A percentile compares a stretch with the other conserved stretches of the same genome.
phyloP scores from a whole-genome alignment of 1,139 yeast species.

The Yamadazyma triangularis region DNA sequence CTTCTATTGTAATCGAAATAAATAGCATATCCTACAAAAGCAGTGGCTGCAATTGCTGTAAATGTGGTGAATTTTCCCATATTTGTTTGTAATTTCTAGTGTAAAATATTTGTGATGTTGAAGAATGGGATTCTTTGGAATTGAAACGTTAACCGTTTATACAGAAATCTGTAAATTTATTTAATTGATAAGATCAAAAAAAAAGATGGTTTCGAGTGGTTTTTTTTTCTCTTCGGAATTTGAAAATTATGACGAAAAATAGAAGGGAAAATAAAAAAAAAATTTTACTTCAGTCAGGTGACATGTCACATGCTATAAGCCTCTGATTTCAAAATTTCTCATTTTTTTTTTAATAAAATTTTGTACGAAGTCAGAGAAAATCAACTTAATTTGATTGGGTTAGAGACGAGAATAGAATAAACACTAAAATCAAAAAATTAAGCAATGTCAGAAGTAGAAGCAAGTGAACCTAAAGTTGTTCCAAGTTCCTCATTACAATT shows the following conservation, averaged over 20 bases:
- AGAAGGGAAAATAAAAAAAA: no score
- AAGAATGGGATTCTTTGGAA: background rate
- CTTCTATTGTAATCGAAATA: conserved; percentile 94
- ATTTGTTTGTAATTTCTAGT: conserved; percentile 3
- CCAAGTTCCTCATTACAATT: conserved; percentile 40
- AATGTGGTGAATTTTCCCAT: conserved; percentile 45
- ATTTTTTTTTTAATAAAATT: no score
- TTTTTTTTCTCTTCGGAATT: no score
- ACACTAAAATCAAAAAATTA: no score
- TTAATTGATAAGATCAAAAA: no score
- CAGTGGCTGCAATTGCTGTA: conserved; percentile 52
- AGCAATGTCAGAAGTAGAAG: conserved; percentile 7
- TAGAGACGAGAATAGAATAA: background rate
- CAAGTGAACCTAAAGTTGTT: conserved; percentile 6
- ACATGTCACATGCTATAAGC: no score
- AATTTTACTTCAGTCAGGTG: no score
- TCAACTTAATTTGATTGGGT: conserved; percentile 10
- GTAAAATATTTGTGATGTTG: conserved; percentile 2
- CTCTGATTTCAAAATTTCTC: no score
- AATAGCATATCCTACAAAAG: conserved; percentile 68
- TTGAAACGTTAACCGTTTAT: no score
- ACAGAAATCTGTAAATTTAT: no score
- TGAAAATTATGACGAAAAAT: no score
- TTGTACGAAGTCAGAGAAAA: conserved; percentile 1
- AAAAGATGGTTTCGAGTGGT: no score